Base-by-base conservation (phyloP, 2,329 filamentous ascomycete genomes). In the Nemania serpens region DNA sequence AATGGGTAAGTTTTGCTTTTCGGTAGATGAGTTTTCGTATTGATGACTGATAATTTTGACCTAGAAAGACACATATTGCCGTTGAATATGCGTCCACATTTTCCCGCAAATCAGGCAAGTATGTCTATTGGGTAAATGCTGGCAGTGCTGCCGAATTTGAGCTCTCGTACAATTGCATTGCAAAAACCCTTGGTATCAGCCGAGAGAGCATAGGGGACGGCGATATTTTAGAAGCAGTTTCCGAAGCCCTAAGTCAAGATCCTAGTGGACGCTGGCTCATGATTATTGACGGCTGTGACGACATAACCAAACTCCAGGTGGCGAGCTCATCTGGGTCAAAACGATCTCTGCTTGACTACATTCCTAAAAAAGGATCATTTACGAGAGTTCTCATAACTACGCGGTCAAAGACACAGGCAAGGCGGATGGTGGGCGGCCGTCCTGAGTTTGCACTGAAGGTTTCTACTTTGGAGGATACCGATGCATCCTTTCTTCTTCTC, bases 41-140 rank as follows among this genome's bases (percentile, higher is more conserved):
- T 13, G 13, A 46, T 7, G 33, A 22, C 9, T 17, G 7, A 43
- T 36, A 13, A 2, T 34, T 2, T 34, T 50, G 4, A 50, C 12
- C 11, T 12, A 51, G 48, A 25, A 51, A 51, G 41, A 51, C 48
- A 6, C 48, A 51, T 51, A 18, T 51, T 51, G 48, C 48, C 22
- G 48, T 51, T 7, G 36, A 51, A 41, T 51, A 51, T 29, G 48
- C 48, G 17, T 36, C 39, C 20, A 51, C 1, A 51, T 51, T 20
- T 15, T 39, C 11, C 48, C 20, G 25, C 9, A 12, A 39, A 17
- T n/a, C 48, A 41, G 18, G 25, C 6, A 25, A 18, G 10, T 34
- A 34, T 5, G 48, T 41, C 25, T 34, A 51, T 36, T 51, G 36
- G 48, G 48, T 51, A 11, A 25, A 51, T 15, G 48, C 48, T 5